A percentile compares a stretch with the other conserved stretches of the same genome.
Conservation (phyloP, 164 flowering plant genomes). For the Vitis rupestris region DNA sequence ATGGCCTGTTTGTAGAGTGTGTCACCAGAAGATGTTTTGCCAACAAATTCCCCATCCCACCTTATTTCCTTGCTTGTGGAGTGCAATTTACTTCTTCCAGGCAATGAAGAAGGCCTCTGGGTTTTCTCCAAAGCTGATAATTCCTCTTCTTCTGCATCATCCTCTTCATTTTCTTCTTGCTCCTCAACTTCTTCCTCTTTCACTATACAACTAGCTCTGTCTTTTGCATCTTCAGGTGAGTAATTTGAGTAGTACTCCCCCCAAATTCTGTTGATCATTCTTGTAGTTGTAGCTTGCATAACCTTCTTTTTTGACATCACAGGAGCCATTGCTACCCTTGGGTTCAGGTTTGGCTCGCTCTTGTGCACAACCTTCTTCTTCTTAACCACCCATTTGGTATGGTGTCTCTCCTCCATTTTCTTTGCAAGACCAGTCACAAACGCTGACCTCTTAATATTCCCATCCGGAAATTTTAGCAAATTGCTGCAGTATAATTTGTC, state of each 20-base stretch:
- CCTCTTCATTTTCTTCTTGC: constrained; percentile 51
- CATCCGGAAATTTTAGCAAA: constrained; percentile 78
- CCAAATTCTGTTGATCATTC: constrained; percentile 79
- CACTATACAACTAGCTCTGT: constrained; percentile 19
- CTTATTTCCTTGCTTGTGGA: constrained; percentile 25
- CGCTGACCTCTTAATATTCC: constrained; percentile 50
- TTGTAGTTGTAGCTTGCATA: constrained; percentile 89
- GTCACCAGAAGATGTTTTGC: constrained; percentile 48
- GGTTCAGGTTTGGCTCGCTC: constrained; percentile 61
- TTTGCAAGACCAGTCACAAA: constrained; percentile 56
- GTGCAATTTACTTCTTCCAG: constrained; percentile 23
- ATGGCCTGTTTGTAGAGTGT: constrained; percentile 54
- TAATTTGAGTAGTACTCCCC: constrained; percentile 82
- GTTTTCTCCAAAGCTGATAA: constrained; percentile 13
- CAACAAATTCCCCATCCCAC: constrained; percentile 70
- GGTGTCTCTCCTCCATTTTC: constrained; percentile 79
- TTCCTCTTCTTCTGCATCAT: constrained; percentile 42
- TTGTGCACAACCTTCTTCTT: constrained; percentile 41
- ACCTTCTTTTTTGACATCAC: constrained; percentile 55
- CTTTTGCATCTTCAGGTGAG: constrained; percentile 55
- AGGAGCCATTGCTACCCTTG: constrained; percentile 60
- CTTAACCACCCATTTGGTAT: constrained; percentile 77
- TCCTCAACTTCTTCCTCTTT: constrained; percentile 49
- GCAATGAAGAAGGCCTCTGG: constrained; percentile 21
- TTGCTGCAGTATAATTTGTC: constrained; percentile 74